These are phyloP conservation scores for Amborella trichopoda DNA, from an alignment of 164 flowering plant genomes.

Conservation along the genomic window DNA sequence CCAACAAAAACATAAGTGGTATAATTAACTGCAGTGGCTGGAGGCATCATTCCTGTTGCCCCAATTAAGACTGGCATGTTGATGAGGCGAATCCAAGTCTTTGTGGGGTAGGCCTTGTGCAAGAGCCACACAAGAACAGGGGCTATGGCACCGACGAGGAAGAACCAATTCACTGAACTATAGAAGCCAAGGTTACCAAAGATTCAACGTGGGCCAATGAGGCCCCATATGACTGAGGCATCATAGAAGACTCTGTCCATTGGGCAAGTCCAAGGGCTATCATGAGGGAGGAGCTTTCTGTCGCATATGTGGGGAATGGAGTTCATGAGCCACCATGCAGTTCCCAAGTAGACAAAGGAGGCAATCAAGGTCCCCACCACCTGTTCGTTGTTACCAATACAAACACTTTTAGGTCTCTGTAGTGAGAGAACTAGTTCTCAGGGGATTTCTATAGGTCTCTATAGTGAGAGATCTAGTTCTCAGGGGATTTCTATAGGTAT, in stretches of 20 bases:
- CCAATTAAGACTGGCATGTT: conserved; percentile 70
- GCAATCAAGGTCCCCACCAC: conserved; percentile 65
- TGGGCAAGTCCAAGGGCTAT: conserved; percentile 79
- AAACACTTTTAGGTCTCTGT: too few relatives aligned
- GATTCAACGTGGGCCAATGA: conserved; percentile 68
- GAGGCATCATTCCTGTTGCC: conserved; percentile 56
- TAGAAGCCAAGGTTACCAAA: conserved; percentile 61
- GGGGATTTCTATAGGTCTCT: too few relatives aligned
- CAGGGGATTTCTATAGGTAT: too few relatives aligned
- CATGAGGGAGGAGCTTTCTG: conserved; percentile 16
- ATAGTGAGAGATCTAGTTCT: too few relatives aligned
- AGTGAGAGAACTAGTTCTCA: too few relatives aligned
- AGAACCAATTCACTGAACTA: conserved; percentile 57
- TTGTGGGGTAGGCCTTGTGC: conserved; percentile 45
- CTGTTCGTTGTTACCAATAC: too few relatives aligned
- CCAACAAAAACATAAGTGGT: conserved; percentile 53
- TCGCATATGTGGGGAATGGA: conserved; percentile 51
- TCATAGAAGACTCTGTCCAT: conserved; percentile 61
- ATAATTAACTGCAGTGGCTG: conserved; percentile 73
- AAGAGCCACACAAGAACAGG: conserved; percentile 64
- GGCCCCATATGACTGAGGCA: conserved; percentile 84
- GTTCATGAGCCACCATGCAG: conserved; percentile 87
- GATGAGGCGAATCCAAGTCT: conserved; percentile 62
- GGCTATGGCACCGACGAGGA: conserved; percentile 58
- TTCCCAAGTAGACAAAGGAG: conserved; percentile 41